These are phyloP conservation scores for Fusarium sp. DNA, from an alignment of 2,329 filamentous ascomycete genomes.

Conservation along the genomic window DNA sequence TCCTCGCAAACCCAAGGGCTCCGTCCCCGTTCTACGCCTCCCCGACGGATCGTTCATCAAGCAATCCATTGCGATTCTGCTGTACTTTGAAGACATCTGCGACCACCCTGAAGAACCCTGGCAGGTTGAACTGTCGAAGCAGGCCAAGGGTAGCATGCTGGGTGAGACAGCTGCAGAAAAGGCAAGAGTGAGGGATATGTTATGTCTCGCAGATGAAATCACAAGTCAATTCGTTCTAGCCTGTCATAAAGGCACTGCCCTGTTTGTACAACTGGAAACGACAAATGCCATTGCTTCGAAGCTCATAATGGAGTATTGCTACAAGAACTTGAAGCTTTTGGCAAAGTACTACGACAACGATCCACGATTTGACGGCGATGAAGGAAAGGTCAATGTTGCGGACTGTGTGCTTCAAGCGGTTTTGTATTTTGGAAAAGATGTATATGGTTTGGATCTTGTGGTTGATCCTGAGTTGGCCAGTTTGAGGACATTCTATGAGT, in stretches of 20 bases:
- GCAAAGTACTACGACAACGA: conserved; percentile 25
- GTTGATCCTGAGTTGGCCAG: conserved; percentile 4
- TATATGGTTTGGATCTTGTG: conserved; percentile 17
- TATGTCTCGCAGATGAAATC: conserved; percentile 31
- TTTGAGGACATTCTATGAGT: conserved; percentile 18
- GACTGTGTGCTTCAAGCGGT: conserved; percentile 34
- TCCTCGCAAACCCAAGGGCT: conserved; percentile 25
- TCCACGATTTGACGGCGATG: fast-evolving
- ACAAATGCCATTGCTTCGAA: conserved; percentile 1
- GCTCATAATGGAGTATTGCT: conserved; percentile 10
- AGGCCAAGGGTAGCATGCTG: background rate
- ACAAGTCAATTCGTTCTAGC: conserved; percentile 22
- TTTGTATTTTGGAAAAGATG: conserved; percentile 30
- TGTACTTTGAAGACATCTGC: conserved; percentile 37
- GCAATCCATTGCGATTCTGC: conserved; percentile 31
- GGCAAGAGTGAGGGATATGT: conserved; percentile 19
- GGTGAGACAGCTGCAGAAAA: conserved; percentile 14
- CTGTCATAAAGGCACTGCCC: conserved; percentile 26
- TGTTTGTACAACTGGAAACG: conserved; percentile 12
- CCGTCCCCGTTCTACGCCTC: conserved; percentile 20
- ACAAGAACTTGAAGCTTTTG: conserved; percentile 17
- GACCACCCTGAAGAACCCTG: conserved; percentile 9
- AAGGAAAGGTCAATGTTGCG: conserved; percentile 1
- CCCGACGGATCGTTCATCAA: conserved; percentile 35
- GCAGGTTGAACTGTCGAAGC: conserved; percentile 10